Percentiles rank a stretch among this genome's conserved stretches.
Conservation (phyloP, 2,329 filamentous ascomycete genomes). For the Cytospora chrysosperma region DNA sequence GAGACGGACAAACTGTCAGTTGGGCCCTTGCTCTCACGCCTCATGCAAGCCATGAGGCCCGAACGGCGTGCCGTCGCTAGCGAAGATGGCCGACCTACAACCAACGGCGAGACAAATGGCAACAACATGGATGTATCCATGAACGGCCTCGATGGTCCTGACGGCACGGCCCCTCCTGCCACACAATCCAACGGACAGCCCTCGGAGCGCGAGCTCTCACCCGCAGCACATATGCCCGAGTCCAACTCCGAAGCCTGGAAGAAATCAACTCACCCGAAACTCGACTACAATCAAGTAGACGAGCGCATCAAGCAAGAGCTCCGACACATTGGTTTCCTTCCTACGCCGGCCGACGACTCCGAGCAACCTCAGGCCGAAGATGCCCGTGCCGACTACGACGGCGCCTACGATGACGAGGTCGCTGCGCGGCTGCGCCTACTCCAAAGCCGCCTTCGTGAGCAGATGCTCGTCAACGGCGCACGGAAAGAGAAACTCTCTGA, state of each 20-base stretch:
- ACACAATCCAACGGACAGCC: constrained; percentile 20
- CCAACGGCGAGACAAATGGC: constrained; percentile 46
- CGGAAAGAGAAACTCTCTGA: constrained; percentile 85
- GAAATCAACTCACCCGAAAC: constrained; percentile 69
- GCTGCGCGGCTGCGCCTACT: constrained; percentile 84
- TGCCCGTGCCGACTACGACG: constrained; percentile 71
- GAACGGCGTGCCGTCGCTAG: constrained; percentile 55
- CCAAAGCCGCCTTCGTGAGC: constrained; percentile 77
- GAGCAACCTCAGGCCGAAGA: constrained; percentile 20
- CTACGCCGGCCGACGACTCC: constrained; percentile 38
- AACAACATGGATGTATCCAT: constrained; percentile 45
- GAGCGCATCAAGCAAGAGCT: constrained; percentile 90
- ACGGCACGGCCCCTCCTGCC: constrained; percentile 29
- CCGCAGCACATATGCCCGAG: constrained; percentile 78
- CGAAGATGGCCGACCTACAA: constrained; percentile 56
- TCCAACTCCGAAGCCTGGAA: constrained; percentile 76
- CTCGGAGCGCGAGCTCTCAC: constrained; percentile 48
- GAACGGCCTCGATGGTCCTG: constrained; percentile 53
- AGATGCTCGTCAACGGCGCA: constrained; percentile 85
- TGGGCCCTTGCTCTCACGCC: constrained; percentile 78
- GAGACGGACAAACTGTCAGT: constrained; percentile 89
- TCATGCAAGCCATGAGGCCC: constrained; percentile 78
- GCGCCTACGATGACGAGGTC: constrained; percentile 90
- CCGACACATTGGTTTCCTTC: constrained; percentile 83
- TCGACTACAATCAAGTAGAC: constrained; percentile 85